Evolutionary conservation across 106 monocot genomes (phyloP), one percentile per base, ranked within the genome.

Genomic region (Chionographis japonica): DNA sequence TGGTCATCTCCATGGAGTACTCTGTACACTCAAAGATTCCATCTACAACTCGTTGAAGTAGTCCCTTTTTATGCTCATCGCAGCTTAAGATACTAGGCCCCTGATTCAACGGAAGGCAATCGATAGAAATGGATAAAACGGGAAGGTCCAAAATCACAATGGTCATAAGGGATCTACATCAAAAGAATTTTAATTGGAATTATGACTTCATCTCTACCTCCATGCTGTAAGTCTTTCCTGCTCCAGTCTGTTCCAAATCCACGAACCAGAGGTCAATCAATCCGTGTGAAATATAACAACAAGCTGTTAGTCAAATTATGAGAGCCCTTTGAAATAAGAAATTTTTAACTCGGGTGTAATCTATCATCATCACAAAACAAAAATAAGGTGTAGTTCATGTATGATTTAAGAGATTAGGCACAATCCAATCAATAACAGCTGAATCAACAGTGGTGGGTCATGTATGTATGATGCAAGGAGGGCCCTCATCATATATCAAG

Each of bases 211-310:
- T 65, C 52, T 50, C n/a, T 79, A 86, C 89, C 86, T 93, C 93
- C 81, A 93, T 86, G 71, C 86, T 89, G 71, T 89, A 93, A 59
- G 93, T 89, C 67, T 93, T 93, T 61, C 93, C 93, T 61, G 93
- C 89, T 67, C 93, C 93, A 72, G 89, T 93, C 93, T 93, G 84
- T 43, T 63, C 52, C 57, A 61, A 39, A 63, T 67, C 46, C n/a
- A 74, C 64, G 6, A 50, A 37, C 39, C 40, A 43, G 49, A 68
- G 13, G 51, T 60, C 46, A 50, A 69, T 19, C 6, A 38, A 51
- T 40, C 37, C 63, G 58, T 52, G 19, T n/a, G 8, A 36, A 40
- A 10, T 52, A 42, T 11, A 61, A 37, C 13, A n/a, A 56, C 2
- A 1, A 54, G 53, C 37, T 50, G 10, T 37, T 15, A 15, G 2